Evolutionary conservation across 352 stramenopile species (phyloP).

Genomic region (Globisporangium carolinianum): DNA sequence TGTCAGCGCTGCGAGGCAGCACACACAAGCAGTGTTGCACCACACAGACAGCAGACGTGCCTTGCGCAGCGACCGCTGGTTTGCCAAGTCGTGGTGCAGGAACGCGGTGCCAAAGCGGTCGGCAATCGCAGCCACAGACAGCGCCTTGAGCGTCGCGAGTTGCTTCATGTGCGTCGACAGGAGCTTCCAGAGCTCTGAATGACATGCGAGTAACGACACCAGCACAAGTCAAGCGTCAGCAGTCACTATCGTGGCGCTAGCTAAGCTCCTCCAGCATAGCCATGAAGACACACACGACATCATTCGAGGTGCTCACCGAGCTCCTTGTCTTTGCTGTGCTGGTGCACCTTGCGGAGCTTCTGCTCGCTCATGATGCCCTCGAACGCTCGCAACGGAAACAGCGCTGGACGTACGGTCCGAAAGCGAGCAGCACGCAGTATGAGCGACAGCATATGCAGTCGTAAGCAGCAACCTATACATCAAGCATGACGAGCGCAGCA

Average conservation of each 20-base stretch:
- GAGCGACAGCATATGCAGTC: no score
- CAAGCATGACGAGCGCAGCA: not conserved
- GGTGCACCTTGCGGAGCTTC: slow-evolving; percentile 71
- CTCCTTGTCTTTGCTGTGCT: slow-evolving; percentile 65
- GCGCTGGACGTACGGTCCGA: slow-evolving; percentile 18
- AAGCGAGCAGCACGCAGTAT: no score
- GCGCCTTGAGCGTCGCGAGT: slow-evolving; percentile 33
- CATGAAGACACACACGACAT: not conserved
- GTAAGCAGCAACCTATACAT: no score
- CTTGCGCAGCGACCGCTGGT: slow-evolving; percentile 66
- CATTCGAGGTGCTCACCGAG: slow-evolving; percentile 19
- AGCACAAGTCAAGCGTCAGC: no score
- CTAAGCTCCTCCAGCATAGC: no score
- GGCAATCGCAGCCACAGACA: slow-evolving; percentile 26
- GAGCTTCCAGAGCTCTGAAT: slow-evolving; percentile 63
- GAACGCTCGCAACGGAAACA: slow-evolving; percentile 66
- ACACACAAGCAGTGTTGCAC: no score
- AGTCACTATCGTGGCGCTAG: no score
- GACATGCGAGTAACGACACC: no score
- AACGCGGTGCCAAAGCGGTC: slow-evolving; percentile 49
- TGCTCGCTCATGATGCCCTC: slow-evolving; percentile 80
- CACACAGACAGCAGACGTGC: slow-evolving; percentile 9
- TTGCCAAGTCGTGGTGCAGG: slow-evolving; percentile 41
- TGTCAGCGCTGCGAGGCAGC: not conserved
- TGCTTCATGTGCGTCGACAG: slow-evolving; percentile 54